Evolutionary conservation across 441 rosid genomes (phyloP).

Genomic region (Populus trichocarpa): DNA sequence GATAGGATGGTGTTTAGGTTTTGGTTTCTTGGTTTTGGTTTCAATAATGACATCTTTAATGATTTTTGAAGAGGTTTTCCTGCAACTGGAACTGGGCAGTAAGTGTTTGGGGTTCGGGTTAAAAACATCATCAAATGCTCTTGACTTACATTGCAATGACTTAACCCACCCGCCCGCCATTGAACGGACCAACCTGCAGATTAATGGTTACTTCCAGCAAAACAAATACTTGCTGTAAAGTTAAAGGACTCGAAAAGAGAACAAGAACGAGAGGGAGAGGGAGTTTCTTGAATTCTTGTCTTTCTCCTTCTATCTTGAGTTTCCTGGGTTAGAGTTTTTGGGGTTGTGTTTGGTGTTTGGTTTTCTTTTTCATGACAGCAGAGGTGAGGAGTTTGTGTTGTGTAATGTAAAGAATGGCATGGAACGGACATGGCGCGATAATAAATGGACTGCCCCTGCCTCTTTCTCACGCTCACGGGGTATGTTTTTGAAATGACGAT

Average conservation of each 20-base stretch:
- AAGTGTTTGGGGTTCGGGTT: constrained; percentile 44
- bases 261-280: background rate
- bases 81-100: constrained; percentile 61
- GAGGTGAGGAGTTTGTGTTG: background rate
- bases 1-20: constrained; percentile 4
- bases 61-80: constrained; percentile 44
- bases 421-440: constrained; percentile 52
- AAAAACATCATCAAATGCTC: constrained; percentile 77
- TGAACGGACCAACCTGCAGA: background rate
- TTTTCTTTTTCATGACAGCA: background rate
- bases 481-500: constrained; percentile 19
- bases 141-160: constrained; percentile 82
- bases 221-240: background rate
- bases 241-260: background rate
- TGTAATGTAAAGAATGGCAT: constrained; percentile 14
- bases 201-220: background rate
- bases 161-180: constrained; percentile 93
- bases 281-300: background rate
- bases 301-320: constrained; percentile 1
- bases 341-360: background rate
- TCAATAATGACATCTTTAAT: constrained; percentile 76
- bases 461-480: background rate
- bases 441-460: constrained; percentile 33
- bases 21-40: constrained; percentile 19
- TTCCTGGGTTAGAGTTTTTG: background rate